Base-by-base conservation (phyloP, 2,329 filamentous ascomycete genomes). In the Sclerotiophoma versabilis region DNA sequence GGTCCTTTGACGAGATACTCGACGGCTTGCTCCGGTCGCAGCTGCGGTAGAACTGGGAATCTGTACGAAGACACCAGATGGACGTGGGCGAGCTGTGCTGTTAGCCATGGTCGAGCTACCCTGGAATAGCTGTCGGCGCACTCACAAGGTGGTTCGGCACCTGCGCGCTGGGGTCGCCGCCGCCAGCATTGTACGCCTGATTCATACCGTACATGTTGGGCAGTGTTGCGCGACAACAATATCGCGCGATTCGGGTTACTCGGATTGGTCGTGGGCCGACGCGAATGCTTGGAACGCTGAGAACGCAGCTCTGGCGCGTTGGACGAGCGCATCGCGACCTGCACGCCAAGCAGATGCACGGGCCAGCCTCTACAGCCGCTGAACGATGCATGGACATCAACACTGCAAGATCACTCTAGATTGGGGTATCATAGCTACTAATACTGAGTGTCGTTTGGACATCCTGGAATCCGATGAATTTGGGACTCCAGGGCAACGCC, bases 21-120 rank as follows among this genome's bases (percentile, higher is more conserved):
- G 57, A 92, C 88, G 22, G 93, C 90, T 62, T 93, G 89, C 53
- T 89, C 85, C 25, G 90, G 81, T 64, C 88, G 86, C 63, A 96
- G 81, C 46, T 85, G 84, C 44, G 86, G 86, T 69, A 90, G 85
- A 56, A 85, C 78, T 2, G 93, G 90, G 75, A 93, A 97, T 67
- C 89, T 85, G 73, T 89, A 90, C 33, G 87, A 88, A 42, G 92
- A 97, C 60, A 97, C 82, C 58, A 97, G 86, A 75, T 98, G 93
- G 65, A 97, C 86, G 79, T 98, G 93, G 47, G 87, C 88, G 71
- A 96, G 85, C 91, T 95, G 54, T 37, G 33, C 37, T 38, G 49
- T 68, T 49, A 69, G 66, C 56, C 46, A 45, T 41, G 27, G 17
- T 51, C 44, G 23, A 58, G 43, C 49, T 37, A 33, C 32, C 19